Base-by-base conservation (phyloP, 1,284 basidiomycete species). In the Tranzscheliella williamsii region DNA sequence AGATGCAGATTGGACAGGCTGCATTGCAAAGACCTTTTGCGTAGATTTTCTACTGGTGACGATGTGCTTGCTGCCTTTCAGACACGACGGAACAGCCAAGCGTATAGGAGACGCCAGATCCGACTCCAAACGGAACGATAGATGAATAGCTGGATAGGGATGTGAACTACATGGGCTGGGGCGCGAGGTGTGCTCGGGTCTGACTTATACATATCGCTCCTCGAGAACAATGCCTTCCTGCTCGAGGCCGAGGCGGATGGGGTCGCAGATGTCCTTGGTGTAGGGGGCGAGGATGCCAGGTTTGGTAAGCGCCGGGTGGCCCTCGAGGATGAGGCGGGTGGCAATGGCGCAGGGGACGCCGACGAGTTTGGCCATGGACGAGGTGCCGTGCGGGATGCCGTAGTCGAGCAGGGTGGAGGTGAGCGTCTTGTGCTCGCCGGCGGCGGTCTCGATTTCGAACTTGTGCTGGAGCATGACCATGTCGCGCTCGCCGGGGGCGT, bases 381-480 rank as follows among this genome's bases (percentile, higher is more conserved):
- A 90, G 71, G 89, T 84, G 2, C 92, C 92, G 51, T 81, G 81
- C 1, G 82, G 71, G 57, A 84, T 85, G 43, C 94, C 94, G 77
- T 95, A 96, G 56, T 85, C 87, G 80, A 97, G 91, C 29, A 98
- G 83, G 20, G 93, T 93, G 35, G 91, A 90, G 7, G 93, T 96
- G 73, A 91, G 81, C 24, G 86, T 92, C 82, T 94, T 85, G 85
- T 87, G 82, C 73, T 87, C 83, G 60, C 82, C 80, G 24, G 69
- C 70, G 55, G 61, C 70, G 38, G 60, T 37, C 38, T 55, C 52
- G 44, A 63, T 50, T 34, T 64, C 38, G 41, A 71, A 69, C 36
- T 93, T 94, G 85, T 98, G 94, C 81, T 97, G 93, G 42, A 98
- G 85, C 85, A 96, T 90, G 67, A 98, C 90, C 66, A 97, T 85